Conservation (phyloP, 176 grass and related monocot species). For the Zea mays region Zm-B73-REFERENCE-NAM-5.0 NC_050100.1:96426501-96427000, state of each 20-base stretch:
- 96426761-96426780: background rate
- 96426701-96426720: background rate
- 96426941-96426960: slow-evolving; percentile 7
- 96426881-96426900: background rate
- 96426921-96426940: background rate
- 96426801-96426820: background rate
- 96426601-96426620: background rate
- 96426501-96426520: too few species aligned
- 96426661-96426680: background rate
- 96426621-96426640: background rate
- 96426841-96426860: background rate
- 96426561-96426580: too few species aligned
- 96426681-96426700: background rate
- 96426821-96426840: slow-evolving; percentile 1
- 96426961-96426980: background rate
- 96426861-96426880: background rate
- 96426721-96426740: background rate
- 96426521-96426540: too few species aligned
- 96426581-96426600: background rate
- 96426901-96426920: background rate
- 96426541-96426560: too few species aligned
- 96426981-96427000: background rate
- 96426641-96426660: background rate
- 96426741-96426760: background rate
- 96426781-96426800: background rate